Percentiles rank a stretch among this genome's conserved stretches.
Evolutionary conservation across 2,329 filamentous ascomycete genomes (phyloP).

Genomic region (Cladorrhinum sp.): DNA sequence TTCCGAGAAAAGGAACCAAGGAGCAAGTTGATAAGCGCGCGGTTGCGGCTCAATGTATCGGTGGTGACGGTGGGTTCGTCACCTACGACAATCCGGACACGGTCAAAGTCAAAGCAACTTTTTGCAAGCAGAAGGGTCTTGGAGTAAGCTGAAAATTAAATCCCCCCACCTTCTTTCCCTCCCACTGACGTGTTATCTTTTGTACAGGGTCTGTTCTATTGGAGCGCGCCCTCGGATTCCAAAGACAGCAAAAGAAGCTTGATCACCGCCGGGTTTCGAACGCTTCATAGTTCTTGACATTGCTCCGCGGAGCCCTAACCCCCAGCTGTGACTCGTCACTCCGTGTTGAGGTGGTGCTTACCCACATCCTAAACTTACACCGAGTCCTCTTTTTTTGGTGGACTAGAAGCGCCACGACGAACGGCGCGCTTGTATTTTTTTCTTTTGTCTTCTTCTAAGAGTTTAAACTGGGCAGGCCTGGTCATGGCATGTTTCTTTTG

Average conservation of each 20-base stretch:
- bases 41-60: constrained; percentile 69
- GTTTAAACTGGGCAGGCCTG: neutral
- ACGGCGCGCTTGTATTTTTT: neutral
- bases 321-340: neutral
- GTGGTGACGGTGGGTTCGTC: constrained; percentile 73
- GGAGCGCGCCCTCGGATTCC: constrained; percentile 72
- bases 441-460: neutral
- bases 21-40: constrained; percentile 66
- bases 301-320: neutral
- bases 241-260: constrained; percentile 55
- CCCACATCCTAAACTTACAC: neutral
- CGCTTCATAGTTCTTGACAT: constrained; percentile 48
- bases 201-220: constrained; percentile 75
- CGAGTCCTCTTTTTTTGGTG: neutral
- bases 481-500: neutral
- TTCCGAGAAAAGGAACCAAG: constrained; percentile 60
- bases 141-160: constrained; percentile 46
- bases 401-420: neutral
- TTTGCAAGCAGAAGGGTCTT: constrained; percentile 67
- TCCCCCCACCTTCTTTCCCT: constrained; percentile 6
- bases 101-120: constrained; percentile 70
- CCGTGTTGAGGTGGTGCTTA: neutral
- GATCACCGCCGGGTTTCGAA: constrained; percentile 57
- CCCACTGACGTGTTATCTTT: constrained; percentile 11
- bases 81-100: constrained; percentile 77